These are phyloP conservation scores for Pythium utonaiense DNA, from an alignment of 352 stramenopile species.

Conservation along the genomic window DNA sequence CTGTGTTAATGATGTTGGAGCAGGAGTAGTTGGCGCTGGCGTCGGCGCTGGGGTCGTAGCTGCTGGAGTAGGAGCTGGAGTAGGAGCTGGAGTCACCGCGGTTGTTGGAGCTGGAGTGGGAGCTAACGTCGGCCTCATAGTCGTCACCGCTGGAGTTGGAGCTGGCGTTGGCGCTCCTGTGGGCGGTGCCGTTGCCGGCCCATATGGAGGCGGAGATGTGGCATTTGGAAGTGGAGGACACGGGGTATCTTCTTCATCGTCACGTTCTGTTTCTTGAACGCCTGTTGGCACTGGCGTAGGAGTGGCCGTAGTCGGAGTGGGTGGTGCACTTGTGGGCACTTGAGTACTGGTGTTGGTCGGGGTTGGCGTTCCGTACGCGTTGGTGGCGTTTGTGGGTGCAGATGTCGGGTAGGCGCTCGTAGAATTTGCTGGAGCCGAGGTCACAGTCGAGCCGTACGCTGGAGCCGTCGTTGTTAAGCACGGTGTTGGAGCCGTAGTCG, in stretches of 20 bases:
- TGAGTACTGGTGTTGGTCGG: neutral
- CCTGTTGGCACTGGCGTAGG: neutral
- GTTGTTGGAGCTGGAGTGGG: neutral
- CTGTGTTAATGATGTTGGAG: neutral
- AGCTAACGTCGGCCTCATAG: neutral
- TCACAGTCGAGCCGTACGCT: neutral
- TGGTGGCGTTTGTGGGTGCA: neutral
- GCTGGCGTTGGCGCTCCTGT: neutral
- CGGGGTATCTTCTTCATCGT: conserved; percentile 8
- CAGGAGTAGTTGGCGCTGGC: neutral
- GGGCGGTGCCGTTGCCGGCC: neutral
- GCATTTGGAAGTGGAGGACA: conserved; percentile 2
- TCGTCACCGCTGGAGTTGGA: neutral
- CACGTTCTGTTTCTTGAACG: neutral
- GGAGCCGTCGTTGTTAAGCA: neutral
- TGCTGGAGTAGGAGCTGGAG: neutral
- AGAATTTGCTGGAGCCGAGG: neutral
- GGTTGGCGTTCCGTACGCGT: neutral
- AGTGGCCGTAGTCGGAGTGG: neutral
- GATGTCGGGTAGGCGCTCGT: neutral
- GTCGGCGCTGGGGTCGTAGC: neutral
- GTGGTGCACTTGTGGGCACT: neutral
- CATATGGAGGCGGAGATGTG: neutral
- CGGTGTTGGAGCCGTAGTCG: neutral
- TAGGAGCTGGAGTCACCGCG: neutral